A percentile compares a stretch with the other conserved stretches of the same genome.
These are phyloP conservation scores for Fistulifera solaris DNA, from an alignment of 108 stramenopile genomes.

Conservation along the genomic window DNA sequence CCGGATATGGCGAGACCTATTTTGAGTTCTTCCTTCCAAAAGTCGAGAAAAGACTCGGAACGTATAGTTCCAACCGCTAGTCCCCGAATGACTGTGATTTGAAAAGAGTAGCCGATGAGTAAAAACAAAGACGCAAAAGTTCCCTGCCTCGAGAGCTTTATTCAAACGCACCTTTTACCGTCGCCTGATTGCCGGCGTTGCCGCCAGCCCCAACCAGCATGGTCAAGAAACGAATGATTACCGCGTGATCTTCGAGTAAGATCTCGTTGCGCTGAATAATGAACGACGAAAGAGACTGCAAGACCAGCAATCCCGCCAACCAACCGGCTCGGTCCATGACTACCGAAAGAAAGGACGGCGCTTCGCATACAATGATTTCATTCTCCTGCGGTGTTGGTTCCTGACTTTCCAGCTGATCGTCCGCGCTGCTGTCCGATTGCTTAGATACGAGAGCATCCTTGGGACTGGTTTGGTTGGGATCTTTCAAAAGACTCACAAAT, in stretches of 20 bases:
- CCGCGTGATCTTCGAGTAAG: constrained; percentile 69
- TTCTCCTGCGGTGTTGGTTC: too few species aligned
- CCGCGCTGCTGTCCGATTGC: too few species aligned
- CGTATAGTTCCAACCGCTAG: constrained; percentile 64
- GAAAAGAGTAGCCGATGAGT: neutral
- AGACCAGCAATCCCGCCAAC: constrained; percentile 78
- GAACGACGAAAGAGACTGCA: constrained; percentile 78
- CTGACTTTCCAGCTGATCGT: too few species aligned
- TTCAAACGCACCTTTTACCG: constrained; percentile 52
- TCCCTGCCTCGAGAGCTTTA: neutral
- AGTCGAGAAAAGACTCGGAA: constrained; percentile 26
- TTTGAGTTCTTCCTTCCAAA: constrained; percentile 43
- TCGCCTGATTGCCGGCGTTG: constrained; percentile 87
- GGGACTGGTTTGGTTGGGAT: too few species aligned
- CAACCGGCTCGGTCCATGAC: constrained; percentile 71
- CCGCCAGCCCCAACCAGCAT: constrained; percentile 91
- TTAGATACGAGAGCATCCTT: too few species aligned
- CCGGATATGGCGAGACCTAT: constrained; percentile 53
- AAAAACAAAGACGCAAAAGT: neutral
- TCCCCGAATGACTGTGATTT: constrained; percentile 59
- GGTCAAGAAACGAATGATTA: constrained; percentile 82
- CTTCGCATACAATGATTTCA: neutral
- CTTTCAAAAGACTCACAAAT: too few species aligned
- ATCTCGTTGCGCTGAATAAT: constrained; percentile 72
- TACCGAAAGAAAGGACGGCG: constrained; percentile 23